Percentiles rank a stretch among this genome's conserved stretches.
Evolutionary conservation across 306 rosid genomes (phyloP).

Genomic region (Astragalus glycyphyllos): DNA sequence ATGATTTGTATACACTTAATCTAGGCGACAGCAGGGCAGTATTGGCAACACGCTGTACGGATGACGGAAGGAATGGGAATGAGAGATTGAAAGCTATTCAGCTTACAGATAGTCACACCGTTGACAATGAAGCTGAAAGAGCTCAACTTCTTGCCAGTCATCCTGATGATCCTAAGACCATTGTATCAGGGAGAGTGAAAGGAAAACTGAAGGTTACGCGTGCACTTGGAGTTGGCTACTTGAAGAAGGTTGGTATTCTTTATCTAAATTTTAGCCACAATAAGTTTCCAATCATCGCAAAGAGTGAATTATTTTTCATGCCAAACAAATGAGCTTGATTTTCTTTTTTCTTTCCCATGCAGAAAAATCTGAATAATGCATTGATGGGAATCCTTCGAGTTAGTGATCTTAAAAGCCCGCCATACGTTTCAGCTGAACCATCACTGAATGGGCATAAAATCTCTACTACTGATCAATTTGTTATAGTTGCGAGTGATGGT

Average conservation of each 20-base stretch:
- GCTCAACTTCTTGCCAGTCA: constrained; percentile 63
- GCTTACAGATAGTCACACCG: constrained; percentile 87
- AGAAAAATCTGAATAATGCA: constrained; percentile 92
- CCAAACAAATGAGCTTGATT: constrained; percentile 13
- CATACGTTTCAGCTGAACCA: constrained; percentile 87
- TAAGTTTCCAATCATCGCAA: constrained; percentile 13
- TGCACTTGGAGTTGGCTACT: constrained; percentile 97
- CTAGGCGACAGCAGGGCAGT: constrained; percentile 96
- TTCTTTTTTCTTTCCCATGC: constrained; percentile 30
- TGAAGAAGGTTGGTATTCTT: constrained; percentile 75
- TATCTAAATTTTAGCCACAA: constrained; percentile 11
- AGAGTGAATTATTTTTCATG: constrained; percentile 7
- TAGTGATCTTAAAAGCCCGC: constrained; percentile 85
- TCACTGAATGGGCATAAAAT: constrained; percentile 80
- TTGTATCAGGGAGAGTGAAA: constrained; percentile 81
- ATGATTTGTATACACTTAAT: constrained; percentile 84
- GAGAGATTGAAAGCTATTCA: constrained; percentile 73
- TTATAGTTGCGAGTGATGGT: constrained; percentile 92
- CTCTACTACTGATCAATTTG: constrained; percentile 79
- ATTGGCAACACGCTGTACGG: constrained; percentile 60
- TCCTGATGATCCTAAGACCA: constrained; percentile 81
- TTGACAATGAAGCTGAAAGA: constrained; percentile 81
- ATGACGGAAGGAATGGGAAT: constrained; percentile 38
- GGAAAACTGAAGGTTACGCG: constrained; percentile 97
- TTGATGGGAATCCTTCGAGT: constrained; percentile 97